Evolutionary conservation across 495 filamentous ascomycete species (phyloP), one percentile per base, ranked within the genome.

Genomic region (Evansstolkia leycettana): DNA sequence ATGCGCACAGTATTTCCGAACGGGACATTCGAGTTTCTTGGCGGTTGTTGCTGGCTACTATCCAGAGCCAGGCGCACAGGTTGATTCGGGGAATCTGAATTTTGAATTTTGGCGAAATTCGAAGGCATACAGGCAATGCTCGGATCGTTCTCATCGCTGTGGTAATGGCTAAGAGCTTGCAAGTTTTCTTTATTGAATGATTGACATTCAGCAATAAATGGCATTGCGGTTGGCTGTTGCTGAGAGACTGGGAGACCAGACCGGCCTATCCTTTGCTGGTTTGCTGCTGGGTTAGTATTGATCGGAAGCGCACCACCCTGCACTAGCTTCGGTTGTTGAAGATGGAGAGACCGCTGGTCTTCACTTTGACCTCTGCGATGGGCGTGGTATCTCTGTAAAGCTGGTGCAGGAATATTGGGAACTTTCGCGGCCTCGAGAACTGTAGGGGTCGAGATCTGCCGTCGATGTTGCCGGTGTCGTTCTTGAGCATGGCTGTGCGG

Each of bases 401-500:
- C 60, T 41, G 72, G 70, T 40, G 66, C 69, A 43, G 73, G 69
- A 48, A 80, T 67, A 58, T 62, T 69, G 33, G 64, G 61, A 48
- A 75, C 70, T 68, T 80, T 79, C 38, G 69, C 63, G 35, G 71
- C 70, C 52, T 84, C 79, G 58, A 80, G 81, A 45, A 68, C 70
- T 39, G 73, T 72, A 38, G 86, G 85, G 49, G 84, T 90, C 48
- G 86, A 94, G 50, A 85, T 79, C 65, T 89, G 85, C 55, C 86
- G 82, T 52, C 83, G 75, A 62, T 93, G 84, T 65, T 74, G 75
- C 54, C 75, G 73, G 51, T 75, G 75, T 58, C 78, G 79, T 47
- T 67, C 63, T 43, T 82, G 75, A 59, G 80, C 67, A 62, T 60
- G 74, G 56, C 67, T 73, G 36, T 62, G 62, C 43, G 74, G 69